Evolutionary conservation across 805 yeast species (phyloP), one percentile per base, ranked within the genome.

Genomic region (Barnettozyma botsteinii): DNA sequence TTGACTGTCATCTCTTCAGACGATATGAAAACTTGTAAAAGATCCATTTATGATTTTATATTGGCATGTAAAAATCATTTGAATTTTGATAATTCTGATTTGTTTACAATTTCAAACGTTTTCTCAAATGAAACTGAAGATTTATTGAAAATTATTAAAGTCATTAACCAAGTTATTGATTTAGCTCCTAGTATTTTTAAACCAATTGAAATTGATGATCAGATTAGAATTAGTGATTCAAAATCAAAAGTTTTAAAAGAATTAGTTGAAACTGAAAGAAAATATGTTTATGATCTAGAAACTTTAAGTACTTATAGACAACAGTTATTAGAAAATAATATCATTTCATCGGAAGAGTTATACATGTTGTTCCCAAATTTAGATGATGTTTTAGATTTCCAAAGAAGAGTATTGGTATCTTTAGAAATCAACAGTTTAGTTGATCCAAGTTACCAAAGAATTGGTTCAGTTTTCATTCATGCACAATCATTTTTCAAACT

Each of bases 261-360:
- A 64, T 65, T 93, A 26, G 74, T 93, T 29, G 85, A 81, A 51
- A 86, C 96, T 4, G 99, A 93, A 64, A 72, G 98, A 50, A 88
- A 85, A 61, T 93, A 83, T 59, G 96, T 93, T 21, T 85, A 82
- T 60, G 98, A 93, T 59, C 67, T 93, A 47, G 97, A 91, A 61
- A 74, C 77, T 13, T 62, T 93, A 52, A 69, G 72, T 30, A 62
- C 64, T 29, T 93, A 86, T 62, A 79, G 80, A 57, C 69, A 72
- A 40, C 93, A 84, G 49, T 67, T 93, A 32, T 65, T 75, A 36
- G 67, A 72, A 13, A 73, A 80, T 11, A 89, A 84, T 45, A 64
- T 79, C 21, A 70, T 93, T 19, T 74, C 89, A 3, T 76, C 81
- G 21, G 97, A 89, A 51, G 86, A 81, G 45, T 70, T 88, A 38